These are phyloP conservation scores for Endogone sp. DNA, from an alignment of 192 early-diverging fungal genomes.

Conservation along the genomic window DNA sequence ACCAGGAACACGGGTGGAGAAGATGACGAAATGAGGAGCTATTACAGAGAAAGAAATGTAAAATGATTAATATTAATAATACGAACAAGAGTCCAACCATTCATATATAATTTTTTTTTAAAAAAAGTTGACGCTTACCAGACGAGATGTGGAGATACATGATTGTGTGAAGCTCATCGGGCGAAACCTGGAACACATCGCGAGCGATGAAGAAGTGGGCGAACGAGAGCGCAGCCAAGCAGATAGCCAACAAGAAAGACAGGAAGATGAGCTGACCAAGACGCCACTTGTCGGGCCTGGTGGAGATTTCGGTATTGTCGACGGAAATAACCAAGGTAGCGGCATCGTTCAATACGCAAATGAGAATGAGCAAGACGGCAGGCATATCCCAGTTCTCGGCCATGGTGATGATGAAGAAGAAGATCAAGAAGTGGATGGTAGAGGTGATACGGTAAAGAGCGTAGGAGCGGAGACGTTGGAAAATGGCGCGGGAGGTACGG, in stretches of 20 bases:
- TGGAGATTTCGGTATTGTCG: conserved; percentile 84
- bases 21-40: conserved; percentile 84
- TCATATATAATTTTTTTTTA: no score
- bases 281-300: conserved; percentile 88
- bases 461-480: conserved; percentile 87
- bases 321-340: conserved; percentile 84
- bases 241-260: conserved; percentile 68
- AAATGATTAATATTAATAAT: no score
- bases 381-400: conserved; percentile 78
- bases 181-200: conserved; percentile 49
- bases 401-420: conserved; percentile 86
- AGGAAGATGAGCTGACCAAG: conserved; percentile 81
- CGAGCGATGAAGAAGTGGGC: conserved; percentile 73
- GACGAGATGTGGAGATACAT: conserved; percentile 87
- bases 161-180: conserved; percentile 65
- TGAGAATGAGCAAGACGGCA: conserved; percentile 74
- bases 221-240: conserved; percentile 71
- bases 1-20: conserved; percentile 74
- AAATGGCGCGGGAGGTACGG: conserved; percentile 78
- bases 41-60: neutral
- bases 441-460: conserved; percentile 88
- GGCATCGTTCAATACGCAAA: conserved; percentile 84
- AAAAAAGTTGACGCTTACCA: conserved; percentile 19
- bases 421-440: conserved; percentile 87
- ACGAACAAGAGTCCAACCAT: no score